Evolutionary conservation across 1,284 basidiomycete genomes (phyloP).

Genomic region (Pseudozyma sp.): DNA sequence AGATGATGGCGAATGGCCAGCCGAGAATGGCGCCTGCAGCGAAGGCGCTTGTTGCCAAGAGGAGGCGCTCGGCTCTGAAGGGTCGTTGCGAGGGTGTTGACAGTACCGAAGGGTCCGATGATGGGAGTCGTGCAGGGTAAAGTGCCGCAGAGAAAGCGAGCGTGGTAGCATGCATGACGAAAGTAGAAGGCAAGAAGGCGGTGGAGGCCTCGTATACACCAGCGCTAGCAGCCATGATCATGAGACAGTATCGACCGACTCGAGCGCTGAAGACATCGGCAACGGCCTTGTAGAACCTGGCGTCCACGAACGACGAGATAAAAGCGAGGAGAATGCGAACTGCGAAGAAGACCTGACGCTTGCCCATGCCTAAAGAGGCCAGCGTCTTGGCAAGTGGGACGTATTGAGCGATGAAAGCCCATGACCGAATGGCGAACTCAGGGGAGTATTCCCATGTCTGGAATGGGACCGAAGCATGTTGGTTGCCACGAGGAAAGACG

Average conservation of each 20-base stretch:
- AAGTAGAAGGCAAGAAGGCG: conserved; percentile 80
- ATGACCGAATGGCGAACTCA: conserved; percentile 87
- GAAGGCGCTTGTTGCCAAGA: conserved; percentile 77
- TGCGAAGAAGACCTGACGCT: conserved; percentile 88
- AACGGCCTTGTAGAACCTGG: conserved; percentile 84
- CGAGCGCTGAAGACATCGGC: conserved; percentile 85
- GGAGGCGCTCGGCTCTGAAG: conserved; percentile 56
- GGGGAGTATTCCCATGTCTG: conserved; percentile 99
- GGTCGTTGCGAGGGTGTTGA: conserved; percentile 37
- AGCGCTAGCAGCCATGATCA: conserved; percentile 84
- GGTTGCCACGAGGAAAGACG: conserved; percentile 70
- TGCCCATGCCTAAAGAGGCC: conserved; percentile 31
- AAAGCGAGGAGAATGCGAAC: conserved; percentile 83
- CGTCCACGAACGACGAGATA: conserved; percentile 83
- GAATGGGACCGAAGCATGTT: conserved; percentile 73
- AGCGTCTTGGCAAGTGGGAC: conserved; percentile 30
- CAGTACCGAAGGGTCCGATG: conserved; percentile 34
- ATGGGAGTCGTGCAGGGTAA: conserved; percentile 73
- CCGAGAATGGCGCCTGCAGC: conserved; percentile 88
- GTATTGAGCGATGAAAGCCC: conserved; percentile 83
- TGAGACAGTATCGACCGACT: conserved; percentile 89
- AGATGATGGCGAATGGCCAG: conserved; percentile 92
- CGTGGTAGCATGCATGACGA: conserved; percentile 90
- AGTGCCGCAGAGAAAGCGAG: conserved; percentile 83
- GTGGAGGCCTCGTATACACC: conserved; percentile 93